A percentile compares a stretch with the other conserved stretches of the same genome.
These are phyloP conservation scores for Cladosporium colombiae DNA, from an alignment of 2,329 filamentous ascomycete species.

Conservation along the genomic window DNA sequence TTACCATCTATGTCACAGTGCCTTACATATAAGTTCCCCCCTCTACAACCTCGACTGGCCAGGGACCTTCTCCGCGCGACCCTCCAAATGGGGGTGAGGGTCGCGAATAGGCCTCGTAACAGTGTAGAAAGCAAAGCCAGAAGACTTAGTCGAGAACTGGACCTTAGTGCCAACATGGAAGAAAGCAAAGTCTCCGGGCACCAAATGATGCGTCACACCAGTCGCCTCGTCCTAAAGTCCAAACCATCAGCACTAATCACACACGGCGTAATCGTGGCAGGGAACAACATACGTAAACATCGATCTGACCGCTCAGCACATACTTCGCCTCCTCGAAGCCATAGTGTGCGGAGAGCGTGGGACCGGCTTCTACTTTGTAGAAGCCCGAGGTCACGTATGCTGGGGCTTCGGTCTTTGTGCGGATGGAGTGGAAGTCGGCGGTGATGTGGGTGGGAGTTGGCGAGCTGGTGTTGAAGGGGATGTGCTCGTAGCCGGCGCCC, in stretches of 20 bases:
- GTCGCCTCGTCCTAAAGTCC: constrained; percentile 24
- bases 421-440: constrained; percentile 29
- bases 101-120: constrained; percentile 26
- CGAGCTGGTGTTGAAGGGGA: constrained; percentile 24
- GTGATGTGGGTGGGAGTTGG: constrained; percentile 22
- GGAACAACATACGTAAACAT: constrained; percentile 21
- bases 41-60: constrained; percentile 9
- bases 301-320: constrained; percentile 27
- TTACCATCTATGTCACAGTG: not conserved
- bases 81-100: constrained; percentile 22
- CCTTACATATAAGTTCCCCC: not conserved
- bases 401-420: constrained; percentile 24
- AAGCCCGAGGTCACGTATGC: constrained; percentile 27
- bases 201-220: constrained; percentile 26
- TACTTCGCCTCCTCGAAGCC: constrained; percentile 28
- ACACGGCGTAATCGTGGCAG: not conserved
- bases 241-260: not conserved
- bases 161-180: constrained; percentile 27
- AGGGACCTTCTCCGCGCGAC: constrained; percentile 24
- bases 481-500: constrained; percentile 26
- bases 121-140: constrained; percentile 27
- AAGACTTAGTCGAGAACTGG: constrained; percentile 26
- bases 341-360: constrained; percentile 22
- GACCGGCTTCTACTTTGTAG: constrained; percentile 28
- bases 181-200: constrained; percentile 28